A percentile compares a stretch with the other conserved stretches of the same genome.
phyloP scores from a whole-genome alignment of 495 filamentous ascomycete species.

The Podospora conica region DNA sequence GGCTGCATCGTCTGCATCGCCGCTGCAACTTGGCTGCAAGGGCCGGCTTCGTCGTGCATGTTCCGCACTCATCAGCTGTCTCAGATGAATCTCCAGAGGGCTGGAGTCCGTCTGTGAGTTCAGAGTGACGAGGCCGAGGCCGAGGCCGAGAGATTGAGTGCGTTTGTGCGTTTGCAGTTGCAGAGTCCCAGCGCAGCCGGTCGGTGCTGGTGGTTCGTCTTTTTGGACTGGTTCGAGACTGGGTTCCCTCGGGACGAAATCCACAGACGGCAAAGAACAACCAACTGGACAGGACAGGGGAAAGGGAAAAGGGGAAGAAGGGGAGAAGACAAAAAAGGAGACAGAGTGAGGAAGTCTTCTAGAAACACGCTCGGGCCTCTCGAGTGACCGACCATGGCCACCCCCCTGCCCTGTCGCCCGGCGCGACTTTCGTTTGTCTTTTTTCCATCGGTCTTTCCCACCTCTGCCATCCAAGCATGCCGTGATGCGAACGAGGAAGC shows the following conservation, averaged over 20 bases:
- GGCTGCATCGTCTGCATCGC: not conserved
- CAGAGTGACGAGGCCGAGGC: not conserved
- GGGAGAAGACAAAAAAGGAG: not conserved
- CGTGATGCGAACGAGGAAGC: not conserved
- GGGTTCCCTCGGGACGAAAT: conserved; percentile 14
- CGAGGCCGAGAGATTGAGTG: not conserved
- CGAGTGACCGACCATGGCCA: not conserved
- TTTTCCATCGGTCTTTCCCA: not conserved
- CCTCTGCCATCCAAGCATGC: not conserved
- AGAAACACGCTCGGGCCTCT: conserved; percentile 21
- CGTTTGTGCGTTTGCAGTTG: conserved; percentile 4
- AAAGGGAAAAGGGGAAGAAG: not conserved
- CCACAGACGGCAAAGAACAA: not conserved
- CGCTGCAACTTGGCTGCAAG: conserved; percentile 7
- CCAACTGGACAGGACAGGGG: not conserved
- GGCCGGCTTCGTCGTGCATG: conserved; percentile 7
- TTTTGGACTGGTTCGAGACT: conserved; percentile 6
- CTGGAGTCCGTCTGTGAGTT: not conserved
- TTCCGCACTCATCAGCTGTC: not conserved
- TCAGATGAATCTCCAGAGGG: not conserved
- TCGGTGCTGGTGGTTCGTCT: not conserved
- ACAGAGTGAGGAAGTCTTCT: conserved; percentile 17
- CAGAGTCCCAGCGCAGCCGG: conserved; percentile 7
- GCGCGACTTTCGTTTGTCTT: not conserved
- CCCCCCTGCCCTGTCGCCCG: not conserved